Base-by-base conservation (phyloP, 495 filamentous ascomycete genomes). In the Lasiosphaeris hirsuta region DNA sequence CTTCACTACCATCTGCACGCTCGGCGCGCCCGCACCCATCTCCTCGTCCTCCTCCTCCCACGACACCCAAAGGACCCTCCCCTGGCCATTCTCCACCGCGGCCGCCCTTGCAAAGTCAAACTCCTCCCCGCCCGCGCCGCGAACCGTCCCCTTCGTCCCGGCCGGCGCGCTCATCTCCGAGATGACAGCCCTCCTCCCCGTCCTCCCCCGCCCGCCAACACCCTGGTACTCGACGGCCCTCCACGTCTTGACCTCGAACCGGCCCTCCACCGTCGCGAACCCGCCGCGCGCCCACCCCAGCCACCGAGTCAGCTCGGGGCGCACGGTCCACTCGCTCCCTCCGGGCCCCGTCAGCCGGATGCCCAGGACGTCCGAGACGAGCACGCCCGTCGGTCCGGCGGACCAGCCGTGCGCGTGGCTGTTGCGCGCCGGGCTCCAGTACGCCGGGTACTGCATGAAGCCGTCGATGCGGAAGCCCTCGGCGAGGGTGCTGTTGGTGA, bases 401-500 rank as follows among this genome's bases (percentile, higher is more conserved):
- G 79, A 73, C 84, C 84, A 87, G 0, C 84, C 84, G 60, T 86
- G 85, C 0, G 84, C 78, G 56, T 86, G 84, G 11, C 70, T 77
- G 19, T 81, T 75, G 6, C 81, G 70, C 7, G 81, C 70, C 35
- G 77, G 71, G 53, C 77, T 77, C 38, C 58, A 66, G 64, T 85
- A 85, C 0, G 81, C 77, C 4, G 81, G 77, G 63, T 88, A 86
- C 39, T 82, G 79, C 33, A 83, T 68, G 18, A 76, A 68, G 17
- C 83, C 84, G 63, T 85, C 78, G 2, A 64, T 67, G 10, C 80
- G 67, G 58, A 83, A 86, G 0, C 83, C 83, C 64, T 86, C 84
- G 45, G 83, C 75, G 1, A 84, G 76, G 0, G 84, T 86, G 34
- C 75, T 80, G 54, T 84, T 81, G 2, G 84, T 88, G 59, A 83